These are phyloP conservation scores for Candida stauntonica DNA, from an alignment of 805 yeast species.

Conservation along the genomic window DNA sequence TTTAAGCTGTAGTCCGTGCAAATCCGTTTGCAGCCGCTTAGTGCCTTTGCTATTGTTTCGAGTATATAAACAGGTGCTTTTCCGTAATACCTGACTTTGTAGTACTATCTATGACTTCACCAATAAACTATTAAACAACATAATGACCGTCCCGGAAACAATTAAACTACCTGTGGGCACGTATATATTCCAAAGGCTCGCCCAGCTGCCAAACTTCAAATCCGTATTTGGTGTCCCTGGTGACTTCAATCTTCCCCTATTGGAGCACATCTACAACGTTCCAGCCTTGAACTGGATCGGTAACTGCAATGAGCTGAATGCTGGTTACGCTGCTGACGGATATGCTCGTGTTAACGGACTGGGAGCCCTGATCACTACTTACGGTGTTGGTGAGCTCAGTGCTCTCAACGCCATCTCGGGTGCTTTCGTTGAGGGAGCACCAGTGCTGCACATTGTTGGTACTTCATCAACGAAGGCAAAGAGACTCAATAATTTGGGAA, in stretches of 20 bases:
- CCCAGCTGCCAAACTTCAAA: conserved; percentile 44
- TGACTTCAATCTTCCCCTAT: conserved; percentile 59
- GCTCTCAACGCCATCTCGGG: conserved; percentile 84
- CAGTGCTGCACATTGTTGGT: conserved; percentile 82
- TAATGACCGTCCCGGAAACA: conserved; percentile 17
- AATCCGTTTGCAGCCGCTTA: too few species aligned
- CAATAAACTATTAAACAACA: background rate
- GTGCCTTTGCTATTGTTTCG: too few species aligned
- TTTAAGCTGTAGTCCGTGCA: too few species aligned
- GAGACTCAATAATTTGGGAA: conserved; percentile 26
- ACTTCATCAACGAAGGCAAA: conserved; percentile 48
- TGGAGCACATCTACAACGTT: conserved; percentile 58
- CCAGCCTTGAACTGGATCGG: conserved; percentile 67
- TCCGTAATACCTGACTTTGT: background rate
- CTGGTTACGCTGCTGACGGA: conserved; percentile 90
- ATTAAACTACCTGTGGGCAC: conserved; percentile 50
- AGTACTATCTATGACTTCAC: background rate
- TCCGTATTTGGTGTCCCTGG: conserved; percentile 76
- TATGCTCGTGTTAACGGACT: conserved; percentile 52
- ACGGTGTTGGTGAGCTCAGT: conserved; percentile 87
- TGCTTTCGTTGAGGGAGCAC: conserved; percentile 77
- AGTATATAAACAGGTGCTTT: too few species aligned
- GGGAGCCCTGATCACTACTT: conserved; percentile 47
- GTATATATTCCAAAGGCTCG: conserved; percentile 55
- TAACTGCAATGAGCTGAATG: conserved; percentile 82